Evolutionary conservation across 306 rosid species (phyloP), one percentile per base, ranked within the genome.

Genomic region (Trifolium repens): DNA sequence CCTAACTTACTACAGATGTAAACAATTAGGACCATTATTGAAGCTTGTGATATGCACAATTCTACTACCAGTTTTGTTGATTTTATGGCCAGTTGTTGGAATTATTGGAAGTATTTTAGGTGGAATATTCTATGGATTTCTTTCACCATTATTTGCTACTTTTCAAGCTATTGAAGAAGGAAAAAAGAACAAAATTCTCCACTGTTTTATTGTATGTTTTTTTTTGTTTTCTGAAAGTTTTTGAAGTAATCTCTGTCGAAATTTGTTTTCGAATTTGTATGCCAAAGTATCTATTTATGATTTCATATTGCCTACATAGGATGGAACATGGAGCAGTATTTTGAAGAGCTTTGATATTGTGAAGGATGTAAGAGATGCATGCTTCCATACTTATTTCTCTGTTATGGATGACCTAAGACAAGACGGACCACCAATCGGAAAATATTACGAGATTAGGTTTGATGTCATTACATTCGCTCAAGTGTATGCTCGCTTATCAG

Each of bases 91-190:
- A 34, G 86, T 83, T 79, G 78, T 86, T 49, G 96, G 96, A 46
- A 89, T 94, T 67, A 47, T 88, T 71, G 96, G 90, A 69, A 92
- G 99, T 54, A 43, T 89, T 35, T 61, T 90, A 8, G 96, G 99
- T 2, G 99, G 99, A 67, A 93, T 90, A 19, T 89, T 90, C 14
- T 94, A 80, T 84, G 99, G 99, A 58, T 86, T 86, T 74, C 27
- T 90, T 83, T 81, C 93, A 16, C 97, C 99, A 24, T 77, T 90
- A 49, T 74, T 87, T 75, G 93, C 87, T 78, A 94, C 99, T 63
- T 94, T 94, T 83, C 77, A 86, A 73, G 97, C 97, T 64, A 90
- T 92, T 69, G 96, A 88, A 76, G 96, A 79, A 85, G 96, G 90
- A 77, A 91, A 81, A 89, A 69, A 84, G 16, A 16, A 87, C 73